A percentile compares a stretch with the other conserved stretches of the same genome.
These are phyloP conservation scores for Vararia minispora DNA, from an alignment of 768 basidiomycete species.

Conservation along the genomic window DNA sequence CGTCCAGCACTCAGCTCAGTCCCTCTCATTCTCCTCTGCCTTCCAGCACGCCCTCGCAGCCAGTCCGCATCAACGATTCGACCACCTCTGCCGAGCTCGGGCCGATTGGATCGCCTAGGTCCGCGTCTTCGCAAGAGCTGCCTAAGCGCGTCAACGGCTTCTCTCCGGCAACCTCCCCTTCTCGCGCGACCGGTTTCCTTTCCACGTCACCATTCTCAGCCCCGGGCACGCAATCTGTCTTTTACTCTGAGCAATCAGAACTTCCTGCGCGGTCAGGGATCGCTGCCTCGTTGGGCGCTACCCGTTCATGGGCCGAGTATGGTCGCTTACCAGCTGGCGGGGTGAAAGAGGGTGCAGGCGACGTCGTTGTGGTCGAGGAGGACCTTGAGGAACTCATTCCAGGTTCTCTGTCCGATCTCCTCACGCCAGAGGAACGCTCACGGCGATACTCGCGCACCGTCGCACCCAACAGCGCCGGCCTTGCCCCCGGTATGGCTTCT, in stretches of 20 bases:
- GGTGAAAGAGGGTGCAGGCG: constrained; percentile 14
- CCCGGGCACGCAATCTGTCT: constrained; percentile 51
- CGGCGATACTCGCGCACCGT: constrained; percentile 74
- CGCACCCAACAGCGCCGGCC: constrained; percentile 27
- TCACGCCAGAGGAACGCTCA: constrained; percentile 81
- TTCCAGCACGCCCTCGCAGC: constrained; percentile 35
- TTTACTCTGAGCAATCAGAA: constrained; percentile 27
- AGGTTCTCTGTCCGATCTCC: constrained; percentile 74
- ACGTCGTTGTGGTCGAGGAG: constrained; percentile 50
- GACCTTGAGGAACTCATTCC: constrained; percentile 88
- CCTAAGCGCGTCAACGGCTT: constrained; percentile 32
- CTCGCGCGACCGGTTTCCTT: constrained; percentile 26
- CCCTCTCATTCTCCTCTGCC: constrained; percentile 39
- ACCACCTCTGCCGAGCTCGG: constrained; percentile 49
- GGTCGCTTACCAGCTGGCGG: too few relatives aligned
- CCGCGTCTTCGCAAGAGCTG: constrained; percentile 24
- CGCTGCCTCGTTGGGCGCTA: constrained; percentile 54
- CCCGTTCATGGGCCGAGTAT: too few relatives aligned
- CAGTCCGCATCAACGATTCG: constrained; percentile 33
- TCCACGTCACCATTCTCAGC: constrained; percentile 69
- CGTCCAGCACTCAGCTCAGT: constrained; percentile 3
- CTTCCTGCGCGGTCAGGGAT: constrained; percentile 35
- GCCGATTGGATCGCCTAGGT: constrained; percentile 68
- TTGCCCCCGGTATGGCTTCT: constrained; percentile 11
- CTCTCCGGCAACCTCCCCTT: constrained; percentile 54